Conservation (phyloP, 2,329 filamentous ascomycete genomes). For the Tolypocladium ophioglossoides region DNA sequence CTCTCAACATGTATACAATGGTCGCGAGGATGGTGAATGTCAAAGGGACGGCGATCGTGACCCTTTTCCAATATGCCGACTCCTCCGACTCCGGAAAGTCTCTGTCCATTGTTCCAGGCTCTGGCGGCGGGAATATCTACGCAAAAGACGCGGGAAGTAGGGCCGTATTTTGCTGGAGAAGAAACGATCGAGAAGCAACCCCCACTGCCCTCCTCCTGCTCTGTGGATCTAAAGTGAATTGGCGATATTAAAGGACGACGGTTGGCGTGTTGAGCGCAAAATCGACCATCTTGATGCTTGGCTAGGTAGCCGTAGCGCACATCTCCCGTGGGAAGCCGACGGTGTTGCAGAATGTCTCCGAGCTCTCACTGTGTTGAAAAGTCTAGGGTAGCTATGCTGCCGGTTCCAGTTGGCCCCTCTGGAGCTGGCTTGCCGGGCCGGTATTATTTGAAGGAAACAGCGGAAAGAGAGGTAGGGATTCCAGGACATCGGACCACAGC, state of each 20-base stretch:
- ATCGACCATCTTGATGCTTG: not conserved
- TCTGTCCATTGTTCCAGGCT: not conserved
- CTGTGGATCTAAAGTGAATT: not conserved
- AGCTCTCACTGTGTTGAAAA: too few species aligned
- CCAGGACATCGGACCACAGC: too few species aligned
- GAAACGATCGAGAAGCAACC: not conserved
- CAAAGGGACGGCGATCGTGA: conserved; percentile 1
- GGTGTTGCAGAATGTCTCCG: not conserved
- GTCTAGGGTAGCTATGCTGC: too few species aligned
- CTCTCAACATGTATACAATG: conserved; percentile 1
- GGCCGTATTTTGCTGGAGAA: not conserved
- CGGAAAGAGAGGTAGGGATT: too few species aligned
- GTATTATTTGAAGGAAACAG: not conserved
- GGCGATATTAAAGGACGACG: not conserved
- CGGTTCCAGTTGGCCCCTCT: too few species aligned
- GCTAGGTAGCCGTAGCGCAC: not conserved
- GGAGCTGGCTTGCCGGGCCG: not conserved
- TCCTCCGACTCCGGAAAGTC: conserved; percentile 1
- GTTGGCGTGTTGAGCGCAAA: not conserved
- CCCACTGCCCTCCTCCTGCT: not conserved
- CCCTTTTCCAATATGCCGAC: conserved; percentile 2
- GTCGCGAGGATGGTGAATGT: conserved; percentile 3
- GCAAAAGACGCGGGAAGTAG: not conserved
- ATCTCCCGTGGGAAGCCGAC: not conserved
- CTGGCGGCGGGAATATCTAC: not conserved